Evolutionary conservation across 1,284 basidiomycete species (phyloP), one percentile per base, ranked within the genome.

Genomic region (Entoloma clypeatum): DNA sequence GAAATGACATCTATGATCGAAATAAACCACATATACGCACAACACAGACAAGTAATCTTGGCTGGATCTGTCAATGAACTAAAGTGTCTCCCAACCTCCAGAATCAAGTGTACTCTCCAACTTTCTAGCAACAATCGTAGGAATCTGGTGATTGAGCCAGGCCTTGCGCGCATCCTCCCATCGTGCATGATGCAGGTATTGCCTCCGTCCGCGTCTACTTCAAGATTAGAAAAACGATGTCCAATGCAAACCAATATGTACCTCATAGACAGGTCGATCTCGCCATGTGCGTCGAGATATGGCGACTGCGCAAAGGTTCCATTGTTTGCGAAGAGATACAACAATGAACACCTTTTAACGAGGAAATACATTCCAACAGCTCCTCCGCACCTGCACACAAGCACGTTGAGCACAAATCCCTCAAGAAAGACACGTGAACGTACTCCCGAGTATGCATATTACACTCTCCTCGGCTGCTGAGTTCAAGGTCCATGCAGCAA

Each of bases 391-490:
- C 93, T 96, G 47, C 38, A 44, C 43, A 23, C 41, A 42, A 36
- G 32, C 25, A 36, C 27, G n/a, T 23, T 22, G n/a, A 44, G 28
- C 32, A 39, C 18, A 26, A 54, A 38, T 17, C 10, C 11, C 23
- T 38, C 38, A 33, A 9, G 29, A 11, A 27, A 26, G 7, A 40
- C 18, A 3, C 43, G 32, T 22, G 23, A 9, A 81, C 92, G 64
- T 61, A 96, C 89, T 90, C 86, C 73, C 92, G 75, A 51, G 86
- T 88, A 62, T 99, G 96, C 69, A 90, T 80, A 62, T 98, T 99
- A 64, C 95, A 98, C 61, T 99, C 96, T 68, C 70, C 88, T 44
- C 79, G 64, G 6, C 76, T 67, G 29, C 68, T 70, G 33, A 70
- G 63, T 29, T 91, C 85, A 17, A 68, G 56, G 53, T 93, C 89